Percentiles rank a stretch among this genome's conserved stretches.
These are phyloP conservation scores for Medicago lupulina DNA, from an alignment of 306 rosid genomes.

Conservation along the genomic window DNA sequence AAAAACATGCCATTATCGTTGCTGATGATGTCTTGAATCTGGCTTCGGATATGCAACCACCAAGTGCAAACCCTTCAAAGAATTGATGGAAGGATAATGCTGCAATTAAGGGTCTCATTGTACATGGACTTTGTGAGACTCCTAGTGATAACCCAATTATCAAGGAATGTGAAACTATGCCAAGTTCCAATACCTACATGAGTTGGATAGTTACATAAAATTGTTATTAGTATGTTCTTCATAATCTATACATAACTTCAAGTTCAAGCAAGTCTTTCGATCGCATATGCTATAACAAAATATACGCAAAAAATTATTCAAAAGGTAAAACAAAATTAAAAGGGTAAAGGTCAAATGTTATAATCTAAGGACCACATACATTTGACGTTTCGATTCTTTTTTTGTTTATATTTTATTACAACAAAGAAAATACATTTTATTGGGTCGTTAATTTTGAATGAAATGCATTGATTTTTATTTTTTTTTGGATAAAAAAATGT, in stretches of 20 bases:
- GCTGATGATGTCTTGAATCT: constrained; percentile 66
- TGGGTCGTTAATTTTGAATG: too few species aligned
- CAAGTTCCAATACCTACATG: constrained; percentile 84
- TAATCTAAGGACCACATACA: too few species aligned
- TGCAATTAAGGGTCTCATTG: constrained; percentile 81
- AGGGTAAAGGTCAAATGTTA: too few species aligned
- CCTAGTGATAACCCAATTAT: constrained; percentile 90
- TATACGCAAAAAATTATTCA: too few species aligned
- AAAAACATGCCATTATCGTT: constrained; percentile 77
- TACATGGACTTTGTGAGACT: constrained; percentile 92
- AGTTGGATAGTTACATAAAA: not conserved
- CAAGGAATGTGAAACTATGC: constrained; percentile 93
- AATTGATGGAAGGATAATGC: constrained; percentile 91
- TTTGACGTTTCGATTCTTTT: too few species aligned
- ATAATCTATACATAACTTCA: not conserved
- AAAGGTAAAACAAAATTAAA: too few species aligned
- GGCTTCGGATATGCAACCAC: constrained; percentile 96
- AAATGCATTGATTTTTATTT: not conserved
- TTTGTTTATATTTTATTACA: too few species aligned
- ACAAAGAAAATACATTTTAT: too few species aligned
- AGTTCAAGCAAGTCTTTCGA: not conserved
- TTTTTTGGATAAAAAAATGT: not conserved
- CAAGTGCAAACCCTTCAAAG: constrained; percentile 98
- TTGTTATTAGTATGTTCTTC: not conserved
- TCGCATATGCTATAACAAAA: too few species aligned